Percentiles rank a stretch among this genome's conserved stretches.
phyloP scores from a whole-genome alignment of 805 yeast genomes.

The Saccharomyces paradoxus region DNA sequence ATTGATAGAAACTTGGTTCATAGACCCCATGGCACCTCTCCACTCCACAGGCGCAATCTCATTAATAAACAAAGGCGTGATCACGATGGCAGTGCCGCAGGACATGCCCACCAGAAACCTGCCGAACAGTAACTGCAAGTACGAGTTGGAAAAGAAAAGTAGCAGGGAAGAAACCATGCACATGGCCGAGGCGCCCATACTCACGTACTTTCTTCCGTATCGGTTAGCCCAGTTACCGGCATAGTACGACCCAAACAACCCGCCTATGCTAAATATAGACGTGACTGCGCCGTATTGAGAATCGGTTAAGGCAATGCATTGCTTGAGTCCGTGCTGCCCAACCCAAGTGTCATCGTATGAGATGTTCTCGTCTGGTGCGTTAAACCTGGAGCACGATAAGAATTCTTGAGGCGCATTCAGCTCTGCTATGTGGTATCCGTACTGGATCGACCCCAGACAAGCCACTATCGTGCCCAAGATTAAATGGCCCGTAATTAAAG shows the following conservation, averaged over 20 bases:
- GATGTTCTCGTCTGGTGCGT: slow-evolving; percentile 14
- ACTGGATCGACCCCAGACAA: slow-evolving; percentile 76
- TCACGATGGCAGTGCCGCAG: slow-evolving; percentile 82
- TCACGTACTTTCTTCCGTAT: slow-evolving; percentile 54
- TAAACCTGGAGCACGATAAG: slow-evolving; percentile 45
- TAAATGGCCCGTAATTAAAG: slow-evolving; percentile 23
- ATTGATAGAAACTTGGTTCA: slow-evolving; percentile 83
- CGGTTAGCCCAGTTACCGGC: slow-evolving; percentile 58
- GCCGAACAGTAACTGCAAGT: slow-evolving; percentile 46
- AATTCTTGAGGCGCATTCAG: slow-evolving; percentile 80
- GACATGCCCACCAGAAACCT: slow-evolving; percentile 75
- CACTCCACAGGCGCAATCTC: slow-evolving; percentile 65
- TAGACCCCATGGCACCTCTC: slow-evolving; percentile 77
- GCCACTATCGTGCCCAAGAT: slow-evolving; percentile 45
- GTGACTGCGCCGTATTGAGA: slow-evolving; percentile 65
- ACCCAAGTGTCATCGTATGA: slow-evolving; percentile 19
- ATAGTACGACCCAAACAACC: slow-evolving; percentile 62
- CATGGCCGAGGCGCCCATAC: slow-evolving; percentile 38
- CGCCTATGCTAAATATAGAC: slow-evolving; percentile 77
- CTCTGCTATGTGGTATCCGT: slow-evolving; percentile 93
- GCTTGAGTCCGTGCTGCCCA: slow-evolving; percentile 29
- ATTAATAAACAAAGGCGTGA: slow-evolving; percentile 72
- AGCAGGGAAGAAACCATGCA: slow-evolving; percentile 35
- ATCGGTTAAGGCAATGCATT: slow-evolving; percentile 52
- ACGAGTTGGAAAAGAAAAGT: slow-evolving; percentile 43